phyloP scores from a whole-genome alignment of 768 basidiomycete genomes.

The Daedaleopsis nitida region DNA sequence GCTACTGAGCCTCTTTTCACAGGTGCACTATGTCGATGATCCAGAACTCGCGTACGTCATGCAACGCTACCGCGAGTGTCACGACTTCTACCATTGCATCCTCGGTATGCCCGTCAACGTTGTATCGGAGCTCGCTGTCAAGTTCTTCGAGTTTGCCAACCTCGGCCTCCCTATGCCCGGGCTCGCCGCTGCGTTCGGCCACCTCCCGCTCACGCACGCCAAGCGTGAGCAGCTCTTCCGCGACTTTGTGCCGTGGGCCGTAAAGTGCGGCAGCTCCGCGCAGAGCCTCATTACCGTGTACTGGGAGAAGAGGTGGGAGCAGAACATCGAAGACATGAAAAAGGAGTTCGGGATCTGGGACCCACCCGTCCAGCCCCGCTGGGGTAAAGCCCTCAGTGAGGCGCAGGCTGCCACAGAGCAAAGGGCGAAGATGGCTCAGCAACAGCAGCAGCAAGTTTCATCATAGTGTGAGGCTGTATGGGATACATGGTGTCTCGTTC shows the following conservation, averaged over 20 bases:
- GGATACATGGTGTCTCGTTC: constrained; percentile 4
- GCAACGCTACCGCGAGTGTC: constrained; percentile 97
- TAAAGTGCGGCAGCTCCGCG: constrained; percentile 77
- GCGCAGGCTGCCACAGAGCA: constrained; percentile 47
- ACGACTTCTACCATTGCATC: constrained; percentile 96
- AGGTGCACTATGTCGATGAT: constrained; percentile 95
- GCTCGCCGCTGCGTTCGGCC: constrained; percentile 78
- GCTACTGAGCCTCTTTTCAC: constrained; percentile 4
- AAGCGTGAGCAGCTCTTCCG: constrained; percentile 53
- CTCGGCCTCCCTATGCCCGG: constrained; percentile 87
- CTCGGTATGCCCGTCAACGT: constrained; percentile 87
- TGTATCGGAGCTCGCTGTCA: constrained; percentile 90
- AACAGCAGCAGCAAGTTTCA: constrained; percentile 1
- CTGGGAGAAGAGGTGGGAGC: constrained; percentile 95
- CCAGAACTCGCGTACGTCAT: constrained; percentile 97
- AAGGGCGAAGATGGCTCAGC: constrained; percentile 6
- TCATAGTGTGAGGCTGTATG: constrained; percentile 1
- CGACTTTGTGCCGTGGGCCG: constrained; percentile 93
- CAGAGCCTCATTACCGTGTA: constrained; percentile 85
- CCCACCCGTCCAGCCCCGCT: constrained; percentile 66
- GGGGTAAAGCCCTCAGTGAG: constrained; percentile 67
- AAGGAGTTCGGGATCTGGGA: constrained; percentile 84
- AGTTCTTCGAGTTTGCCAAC: constrained; percentile 93
- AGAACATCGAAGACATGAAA: constrained; percentile 81
- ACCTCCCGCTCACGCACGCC: constrained; percentile 59